Conservation (phyloP, 495 filamentous ascomycete genomes). For the Neurospora tetraspora region DNA sequence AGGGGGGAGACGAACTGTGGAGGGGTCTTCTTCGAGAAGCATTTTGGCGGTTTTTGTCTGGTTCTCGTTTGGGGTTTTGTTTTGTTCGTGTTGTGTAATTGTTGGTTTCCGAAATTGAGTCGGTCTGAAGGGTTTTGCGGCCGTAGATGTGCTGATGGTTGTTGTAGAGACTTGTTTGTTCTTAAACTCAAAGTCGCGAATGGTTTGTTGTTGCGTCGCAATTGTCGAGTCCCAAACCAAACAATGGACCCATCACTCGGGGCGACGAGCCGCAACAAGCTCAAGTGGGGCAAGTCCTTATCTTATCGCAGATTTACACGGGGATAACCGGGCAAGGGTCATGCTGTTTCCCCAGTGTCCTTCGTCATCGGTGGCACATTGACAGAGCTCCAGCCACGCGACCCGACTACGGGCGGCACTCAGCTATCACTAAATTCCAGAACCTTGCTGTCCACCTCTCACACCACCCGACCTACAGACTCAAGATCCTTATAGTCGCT, state of each 20-base stretch:
- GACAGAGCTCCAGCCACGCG: constrained; percentile 12
- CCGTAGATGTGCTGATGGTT: no score
- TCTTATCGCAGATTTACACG: constrained; percentile 18
- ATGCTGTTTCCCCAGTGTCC: constrained; percentile 3
- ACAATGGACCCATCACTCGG: constrained; percentile 10
- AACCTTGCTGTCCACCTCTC: not conserved
- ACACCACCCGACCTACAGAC: not conserved
- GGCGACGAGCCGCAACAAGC: constrained; percentile 8
- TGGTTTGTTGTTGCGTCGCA: constrained; percentile 6
- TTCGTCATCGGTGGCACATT: constrained; percentile 27
- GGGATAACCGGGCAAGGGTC: not conserved
- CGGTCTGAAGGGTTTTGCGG: no score
- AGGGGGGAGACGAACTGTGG: constrained; percentile 40
- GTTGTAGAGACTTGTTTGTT: no score
- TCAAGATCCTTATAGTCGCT: not conserved
- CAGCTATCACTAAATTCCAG: constrained; percentile 1
- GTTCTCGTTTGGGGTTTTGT: not conserved
- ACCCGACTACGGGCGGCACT: not conserved
- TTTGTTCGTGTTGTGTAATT: not conserved
- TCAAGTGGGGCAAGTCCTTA: constrained; percentile 13
- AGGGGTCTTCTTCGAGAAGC: constrained; percentile 95
- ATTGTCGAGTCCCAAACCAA: not conserved
- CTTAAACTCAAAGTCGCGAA: not conserved
- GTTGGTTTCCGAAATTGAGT: not conserved
- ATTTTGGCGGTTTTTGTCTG: constrained; percentile 43